Conservation (phyloP, 768 basidiomycete genomes). For the Podaxis sp. region DNA sequence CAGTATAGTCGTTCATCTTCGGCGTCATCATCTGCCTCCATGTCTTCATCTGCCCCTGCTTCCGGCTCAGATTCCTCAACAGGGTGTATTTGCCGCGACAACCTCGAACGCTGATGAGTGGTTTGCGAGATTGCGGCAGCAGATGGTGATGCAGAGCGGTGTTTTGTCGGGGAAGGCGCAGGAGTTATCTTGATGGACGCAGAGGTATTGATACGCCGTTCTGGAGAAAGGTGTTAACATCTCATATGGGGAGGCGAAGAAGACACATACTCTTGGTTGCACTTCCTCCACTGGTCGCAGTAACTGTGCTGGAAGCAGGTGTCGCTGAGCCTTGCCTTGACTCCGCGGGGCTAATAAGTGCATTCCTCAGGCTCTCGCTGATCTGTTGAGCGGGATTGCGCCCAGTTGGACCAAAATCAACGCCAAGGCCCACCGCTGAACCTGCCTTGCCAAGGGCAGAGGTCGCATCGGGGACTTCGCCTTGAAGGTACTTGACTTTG, state of each 20-base stretch:
- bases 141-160: conserved; percentile 40
- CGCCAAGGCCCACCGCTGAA: conserved; percentile 6
- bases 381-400: conserved; percentile 35
- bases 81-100: conserved; percentile 42
- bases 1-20: conserved; percentile 48
- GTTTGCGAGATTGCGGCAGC: conserved; percentile 25
- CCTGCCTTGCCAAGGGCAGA: conserved; percentile 1
- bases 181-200: conserved; percentile 39
- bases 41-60: conserved; percentile 37
- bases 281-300: conserved; percentile 18
- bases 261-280: conserved; percentile 35
- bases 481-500: conserved; percentile 42
- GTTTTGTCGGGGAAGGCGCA: conserved; percentile 30
- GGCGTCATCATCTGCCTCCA: conserved; percentile 36
- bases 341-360: conserved; percentile 30
- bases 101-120: conserved; percentile 37
- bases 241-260: background rate
- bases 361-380: conserved; percentile 39
- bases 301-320: conserved; percentile 1
- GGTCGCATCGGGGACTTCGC: conserved; percentile 33
- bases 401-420: conserved; percentile 21
- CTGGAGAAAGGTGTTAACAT: conserved; percentile 18
- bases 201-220: conserved; percentile 34
- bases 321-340: conserved; percentile 13
- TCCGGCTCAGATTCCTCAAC: conserved; percentile 32